phyloP scores from a whole-genome alignment of 2,329 filamentous ascomycete species.

The Paecilomyces sp. region DNA sequence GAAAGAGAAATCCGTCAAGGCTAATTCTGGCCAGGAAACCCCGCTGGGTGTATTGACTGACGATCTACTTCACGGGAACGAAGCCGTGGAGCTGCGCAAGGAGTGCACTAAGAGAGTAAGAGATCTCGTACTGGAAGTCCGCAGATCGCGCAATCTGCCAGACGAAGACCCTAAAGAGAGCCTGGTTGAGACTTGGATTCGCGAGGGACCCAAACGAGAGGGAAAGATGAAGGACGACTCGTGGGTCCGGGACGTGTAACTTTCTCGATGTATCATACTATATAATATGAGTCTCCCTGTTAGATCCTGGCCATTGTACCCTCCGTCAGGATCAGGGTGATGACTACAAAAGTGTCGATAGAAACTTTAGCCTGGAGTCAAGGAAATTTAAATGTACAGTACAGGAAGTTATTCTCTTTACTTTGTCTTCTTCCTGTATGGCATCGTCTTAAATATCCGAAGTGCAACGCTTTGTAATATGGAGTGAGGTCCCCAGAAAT shows the following conservation, averaged over 20 bases:
- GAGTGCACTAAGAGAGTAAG: constrained; percentile 75
- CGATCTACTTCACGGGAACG: constrained; percentile 59
- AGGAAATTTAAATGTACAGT: background rate
- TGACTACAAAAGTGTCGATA: background rate
- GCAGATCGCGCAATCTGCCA: constrained; percentile 62
- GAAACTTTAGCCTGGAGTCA: background rate
- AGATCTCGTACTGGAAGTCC: constrained; percentile 71
- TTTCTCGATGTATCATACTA: constrained; percentile 1
- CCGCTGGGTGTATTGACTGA: constrained; percentile 55
- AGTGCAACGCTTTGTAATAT: too few relatives aligned
- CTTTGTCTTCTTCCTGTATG: background rate
- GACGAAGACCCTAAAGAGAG: constrained; percentile 74
- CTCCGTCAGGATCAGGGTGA: background rate
- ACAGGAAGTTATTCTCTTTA: background rate
- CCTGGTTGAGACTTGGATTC: constrained; percentile 72
- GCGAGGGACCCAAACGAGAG: constrained; percentile 47
- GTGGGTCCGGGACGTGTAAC: constrained; percentile 51
- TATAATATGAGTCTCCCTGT: background rate
- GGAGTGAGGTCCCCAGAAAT: too few relatives aligned
- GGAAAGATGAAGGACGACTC: constrained; percentile 56
- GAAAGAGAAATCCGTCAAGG: constrained; percentile 45
- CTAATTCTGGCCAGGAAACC: constrained; percentile 26
- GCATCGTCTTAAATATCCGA: background rate
- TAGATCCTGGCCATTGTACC: background rate
- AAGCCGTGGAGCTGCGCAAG: constrained; percentile 68